These are phyloP conservation scores for Trametes cubensis DNA, from an alignment of 768 basidiomycete genomes.

Conservation along the genomic window DNA sequence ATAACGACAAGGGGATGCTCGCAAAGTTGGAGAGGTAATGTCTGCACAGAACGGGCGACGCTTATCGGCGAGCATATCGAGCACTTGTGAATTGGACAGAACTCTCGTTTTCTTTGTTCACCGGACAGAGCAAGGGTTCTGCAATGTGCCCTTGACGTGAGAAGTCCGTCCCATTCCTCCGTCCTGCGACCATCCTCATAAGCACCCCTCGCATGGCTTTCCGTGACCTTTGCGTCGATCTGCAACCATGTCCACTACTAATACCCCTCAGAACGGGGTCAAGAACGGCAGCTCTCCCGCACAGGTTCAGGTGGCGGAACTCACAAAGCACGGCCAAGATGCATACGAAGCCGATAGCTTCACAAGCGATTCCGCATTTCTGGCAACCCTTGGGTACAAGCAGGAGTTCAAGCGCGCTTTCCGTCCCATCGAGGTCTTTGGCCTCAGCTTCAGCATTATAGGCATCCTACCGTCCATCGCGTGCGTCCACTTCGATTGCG, in stretches of 20 bases:
- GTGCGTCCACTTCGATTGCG: conserved; percentile 1
- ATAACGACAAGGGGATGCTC: too few relatives aligned
- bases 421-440: conserved; percentile 46
- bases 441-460: conserved; percentile 36
- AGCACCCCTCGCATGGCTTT: too few relatives aligned
- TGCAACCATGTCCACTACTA: neutral
- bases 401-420: conserved; percentile 61
- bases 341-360: neutral
- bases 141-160: too few relatives aligned
- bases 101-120: too few relatives aligned
- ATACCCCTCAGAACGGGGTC: conserved; percentile 25
- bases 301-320: neutral
- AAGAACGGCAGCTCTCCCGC: neutral
- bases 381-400: conserved; percentile 48
- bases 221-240: too few relatives aligned
- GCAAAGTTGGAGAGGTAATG: too few relatives aligned
- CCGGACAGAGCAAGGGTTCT: too few relatives aligned
- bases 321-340: neutral
- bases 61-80: too few relatives aligned
- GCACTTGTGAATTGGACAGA: too few relatives aligned
- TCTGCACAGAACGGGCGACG: too few relatives aligned
- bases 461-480: conserved; percentile 33
- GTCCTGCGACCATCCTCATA: too few relatives aligned
- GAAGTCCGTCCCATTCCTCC: too few relatives aligned
- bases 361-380: conserved; percentile 37